These are phyloP conservation scores for Corymbia maculata DNA, from an alignment of 345 rosid genomes.

Conservation along the genomic window DNA sequence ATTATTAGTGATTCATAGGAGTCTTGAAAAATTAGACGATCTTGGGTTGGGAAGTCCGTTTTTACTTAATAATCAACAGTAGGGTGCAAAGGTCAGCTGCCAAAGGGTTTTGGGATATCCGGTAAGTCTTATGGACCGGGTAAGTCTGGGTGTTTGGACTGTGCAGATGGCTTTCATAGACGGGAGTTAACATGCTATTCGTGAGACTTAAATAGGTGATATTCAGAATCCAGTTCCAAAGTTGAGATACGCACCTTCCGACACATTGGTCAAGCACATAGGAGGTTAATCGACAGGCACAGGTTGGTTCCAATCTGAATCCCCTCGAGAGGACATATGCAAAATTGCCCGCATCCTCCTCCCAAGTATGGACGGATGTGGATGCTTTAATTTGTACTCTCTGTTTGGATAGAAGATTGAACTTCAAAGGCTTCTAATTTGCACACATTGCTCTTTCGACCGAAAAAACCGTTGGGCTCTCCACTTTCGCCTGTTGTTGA, in stretches of 20 bases:
- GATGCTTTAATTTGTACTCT: not conserved
- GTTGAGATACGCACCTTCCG: not conserved
- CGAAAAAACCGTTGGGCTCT: too few species aligned
- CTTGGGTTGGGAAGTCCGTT: not conserved
- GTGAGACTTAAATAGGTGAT: too few species aligned
- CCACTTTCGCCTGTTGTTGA: not conserved
- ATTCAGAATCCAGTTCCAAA: not conserved
- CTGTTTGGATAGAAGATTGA: not conserved
- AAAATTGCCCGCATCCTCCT: not conserved
- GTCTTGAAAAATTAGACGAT: not conserved
- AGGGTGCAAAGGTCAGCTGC: not conserved
- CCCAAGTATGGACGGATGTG: not conserved
- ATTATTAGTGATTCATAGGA: too few species aligned
- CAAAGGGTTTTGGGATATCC: not conserved
- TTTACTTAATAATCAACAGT: not conserved
- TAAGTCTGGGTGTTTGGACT: not conserved
- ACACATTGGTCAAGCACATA: not conserved
- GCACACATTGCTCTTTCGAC: not conserved
- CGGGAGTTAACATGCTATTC: too few species aligned
- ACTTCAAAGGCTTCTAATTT: not conserved
- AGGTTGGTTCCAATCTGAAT: not conserved
- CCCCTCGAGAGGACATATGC: not conserved
- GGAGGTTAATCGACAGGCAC: not conserved
- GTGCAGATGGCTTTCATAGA: not conserved
- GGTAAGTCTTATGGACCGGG: not conserved